A percentile compares a stretch with the other conserved stretches of the same genome.
These are phyloP conservation scores for Phoenix dactylifera DNA, from an alignment of 176 grass and related monocot species.

Conservation along the genomic window DNA sequence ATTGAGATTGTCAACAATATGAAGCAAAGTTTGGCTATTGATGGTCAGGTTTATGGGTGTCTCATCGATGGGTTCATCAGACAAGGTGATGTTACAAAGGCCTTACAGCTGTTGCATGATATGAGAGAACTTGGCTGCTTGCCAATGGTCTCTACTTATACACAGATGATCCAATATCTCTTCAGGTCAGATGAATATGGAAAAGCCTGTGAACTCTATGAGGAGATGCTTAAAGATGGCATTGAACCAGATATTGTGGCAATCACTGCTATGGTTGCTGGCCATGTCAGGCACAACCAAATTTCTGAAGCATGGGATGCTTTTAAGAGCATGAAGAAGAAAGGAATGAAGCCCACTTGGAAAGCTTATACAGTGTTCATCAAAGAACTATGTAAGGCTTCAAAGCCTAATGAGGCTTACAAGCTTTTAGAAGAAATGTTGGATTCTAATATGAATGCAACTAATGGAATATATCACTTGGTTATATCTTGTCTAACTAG, in stretches of 20 bases:
- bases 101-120: constrained; percentile 34
- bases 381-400: constrained; percentile 66
- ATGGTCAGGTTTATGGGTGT: constrained; percentile 25
- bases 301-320: constrained; percentile 58
- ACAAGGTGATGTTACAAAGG: constrained; percentile 40
- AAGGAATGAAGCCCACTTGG: constrained; percentile 35
- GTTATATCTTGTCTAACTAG: constrained; percentile 44
- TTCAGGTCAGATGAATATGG: constrained; percentile 41
- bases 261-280: constrained; percentile 45
- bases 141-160: constrained; percentile 57
- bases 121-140: constrained; percentile 48
- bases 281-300: constrained; percentile 41
- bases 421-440: constrained; percentile 61
- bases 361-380: constrained; percentile 77
- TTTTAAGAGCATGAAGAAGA: constrained; percentile 43
- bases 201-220: constrained; percentile 51
- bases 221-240: constrained; percentile 47
- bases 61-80: constrained; percentile 64
- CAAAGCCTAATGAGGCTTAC: constrained; percentile 45
- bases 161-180: constrained; percentile 64
- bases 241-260: constrained; percentile 55
- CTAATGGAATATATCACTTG: constrained; percentile 23
- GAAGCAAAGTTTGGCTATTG: constrained; percentile 28
- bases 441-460: constrained; percentile 37
- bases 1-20: constrained; percentile 34